phyloP scores from a whole-genome alignment of 805 yeast species.

The Ogataea sp. region DNA sequence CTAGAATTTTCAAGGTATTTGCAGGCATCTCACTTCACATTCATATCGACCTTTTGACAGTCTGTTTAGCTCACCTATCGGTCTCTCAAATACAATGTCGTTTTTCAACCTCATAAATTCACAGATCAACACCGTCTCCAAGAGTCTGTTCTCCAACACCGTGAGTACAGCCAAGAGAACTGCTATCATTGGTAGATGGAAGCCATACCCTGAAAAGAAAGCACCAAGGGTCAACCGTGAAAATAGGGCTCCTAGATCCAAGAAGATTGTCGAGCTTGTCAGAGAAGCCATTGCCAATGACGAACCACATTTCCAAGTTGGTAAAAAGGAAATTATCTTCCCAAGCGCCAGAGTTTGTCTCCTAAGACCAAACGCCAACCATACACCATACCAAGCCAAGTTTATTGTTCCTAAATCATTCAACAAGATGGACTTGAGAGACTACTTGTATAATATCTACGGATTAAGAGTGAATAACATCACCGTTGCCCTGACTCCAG shows the following conservation, averaged over 20 bases:
- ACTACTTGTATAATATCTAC: slow-evolving; percentile 83
- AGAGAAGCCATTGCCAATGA: slow-evolving; percentile 49
- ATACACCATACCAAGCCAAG: slow-evolving; percentile 95
- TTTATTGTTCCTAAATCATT: slow-evolving; percentile 90
- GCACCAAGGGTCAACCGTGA: slow-evolving; percentile 11
- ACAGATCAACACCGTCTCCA: background rate
- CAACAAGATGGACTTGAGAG: slow-evolving; percentile 91
- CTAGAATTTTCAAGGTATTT: no score
- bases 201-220: slow-evolving; percentile 19
- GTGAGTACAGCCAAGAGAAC: slow-evolving; percentile 7
- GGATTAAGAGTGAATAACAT: slow-evolving; percentile 85
- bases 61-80: no score
- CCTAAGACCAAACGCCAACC: slow-evolving; percentile 89
- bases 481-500: slow-evolving; percentile 78
- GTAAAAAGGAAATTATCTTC: slow-evolving; percentile 68
- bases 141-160: background rate
- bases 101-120: background rate
- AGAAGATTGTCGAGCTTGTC: slow-evolving; percentile 19
- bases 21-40: no score
- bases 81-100: no score
- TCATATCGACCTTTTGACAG: no score
- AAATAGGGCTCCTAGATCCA: slow-evolving; percentile 19
- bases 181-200: slow-evolving; percentile 19
- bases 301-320: slow-evolving; percentile 75
- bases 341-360: slow-evolving; percentile 80